phyloP scores from a whole-genome alignment of 176 grass and related monocot species.

The Calamus simplicifolius region DNA sequence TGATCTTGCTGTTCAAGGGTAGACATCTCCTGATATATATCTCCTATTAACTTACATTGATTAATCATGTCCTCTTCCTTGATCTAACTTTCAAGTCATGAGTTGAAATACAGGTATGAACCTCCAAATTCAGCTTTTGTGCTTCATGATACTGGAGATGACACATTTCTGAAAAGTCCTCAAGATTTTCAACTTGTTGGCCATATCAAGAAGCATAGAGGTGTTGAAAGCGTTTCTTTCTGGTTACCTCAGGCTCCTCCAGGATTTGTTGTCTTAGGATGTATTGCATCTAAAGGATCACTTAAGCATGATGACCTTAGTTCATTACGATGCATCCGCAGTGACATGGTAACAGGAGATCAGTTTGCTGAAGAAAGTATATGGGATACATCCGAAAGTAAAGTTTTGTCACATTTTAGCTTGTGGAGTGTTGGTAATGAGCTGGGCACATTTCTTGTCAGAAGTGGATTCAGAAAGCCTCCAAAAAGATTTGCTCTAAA shows the following conservation, averaged over 20 bases:
- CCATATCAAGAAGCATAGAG: constrained; percentile 73
- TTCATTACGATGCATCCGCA: constrained; percentile 76
- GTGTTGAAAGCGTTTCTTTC: constrained; percentile 65
- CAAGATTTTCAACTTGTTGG: constrained; percentile 64
- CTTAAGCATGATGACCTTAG: constrained; percentile 50
- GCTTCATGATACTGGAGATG: constrained; percentile 60
- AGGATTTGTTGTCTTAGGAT: constrained; percentile 85
- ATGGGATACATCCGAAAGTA: constrained; percentile 72
- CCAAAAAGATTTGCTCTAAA: constrained; percentile 76
- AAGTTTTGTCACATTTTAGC: constrained; percentile 66
- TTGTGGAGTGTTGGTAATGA: constrained; percentile 76
- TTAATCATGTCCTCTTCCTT: no score
- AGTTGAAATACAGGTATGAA: constrained; percentile 52
- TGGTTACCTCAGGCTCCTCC: constrained; percentile 81
- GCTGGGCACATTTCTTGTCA: constrained; percentile 82
- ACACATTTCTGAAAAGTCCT: constrained; percentile 63
- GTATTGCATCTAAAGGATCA: constrained; percentile 63
- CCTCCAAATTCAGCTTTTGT: constrained; percentile 89
- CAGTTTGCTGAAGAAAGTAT: constrained; percentile 77
- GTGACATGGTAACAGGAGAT: constrained; percentile 81
- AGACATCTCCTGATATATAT: constrained; percentile 17
- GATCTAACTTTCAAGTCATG: background rate
- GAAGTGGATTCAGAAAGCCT: constrained; percentile 71
- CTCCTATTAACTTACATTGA: background rate
- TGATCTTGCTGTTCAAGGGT: constrained; percentile 87